Conservation (phyloP, 1,139 yeast species). For the Yamadazyma siamensis region DNA sequence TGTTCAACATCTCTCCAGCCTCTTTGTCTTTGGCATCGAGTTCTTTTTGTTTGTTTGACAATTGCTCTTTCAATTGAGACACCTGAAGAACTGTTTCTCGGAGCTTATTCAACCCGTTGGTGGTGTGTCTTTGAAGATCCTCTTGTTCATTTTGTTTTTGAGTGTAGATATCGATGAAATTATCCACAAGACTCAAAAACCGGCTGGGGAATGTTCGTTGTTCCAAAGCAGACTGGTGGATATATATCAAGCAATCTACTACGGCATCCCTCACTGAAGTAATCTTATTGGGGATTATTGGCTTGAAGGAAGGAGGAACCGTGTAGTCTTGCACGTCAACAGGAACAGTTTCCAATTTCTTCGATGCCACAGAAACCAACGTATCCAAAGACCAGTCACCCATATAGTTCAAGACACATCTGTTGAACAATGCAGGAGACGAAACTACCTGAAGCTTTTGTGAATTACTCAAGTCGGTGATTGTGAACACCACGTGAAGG, state of each 20-base stretch:
- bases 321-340: slow-evolving; percentile 45
- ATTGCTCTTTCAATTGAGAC: slow-evolving; percentile 49
- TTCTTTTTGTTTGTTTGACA: slow-evolving; percentile 51
- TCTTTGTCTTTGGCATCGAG: slow-evolving; percentile 59
- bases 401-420: slow-evolving; percentile 90
- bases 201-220: slow-evolving; percentile 37
- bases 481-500: slow-evolving; percentile 79
- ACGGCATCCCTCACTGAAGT: slow-evolving; percentile 43
- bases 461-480: slow-evolving; percentile 51
- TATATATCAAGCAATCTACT: slow-evolving; percentile 42
- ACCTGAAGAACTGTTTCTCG: slow-evolving; percentile 78
- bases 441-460: slow-evolving; percentile 46
- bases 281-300: slow-evolving; percentile 9
- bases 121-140: slow-evolving; percentile 68
- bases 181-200: slow-evolving; percentile 50
- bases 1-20: slow-evolving; percentile 69
- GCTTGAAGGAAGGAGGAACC: slow-evolving; percentile 23
- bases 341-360: slow-evolving; percentile 45
- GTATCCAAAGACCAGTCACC: slow-evolving; percentile 71
- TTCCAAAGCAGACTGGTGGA: slow-evolving; percentile 31
- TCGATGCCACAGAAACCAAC: slow-evolving; percentile 47
- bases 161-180: slow-evolving; percentile 44
- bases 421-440: slow-evolving; percentile 87
- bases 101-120: slow-evolving; percentile 69
- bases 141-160: slow-evolving; percentile 51